Conservation (phyloP, 1,284 basidiomycete genomes). For the Tilletia indica region DNA sequence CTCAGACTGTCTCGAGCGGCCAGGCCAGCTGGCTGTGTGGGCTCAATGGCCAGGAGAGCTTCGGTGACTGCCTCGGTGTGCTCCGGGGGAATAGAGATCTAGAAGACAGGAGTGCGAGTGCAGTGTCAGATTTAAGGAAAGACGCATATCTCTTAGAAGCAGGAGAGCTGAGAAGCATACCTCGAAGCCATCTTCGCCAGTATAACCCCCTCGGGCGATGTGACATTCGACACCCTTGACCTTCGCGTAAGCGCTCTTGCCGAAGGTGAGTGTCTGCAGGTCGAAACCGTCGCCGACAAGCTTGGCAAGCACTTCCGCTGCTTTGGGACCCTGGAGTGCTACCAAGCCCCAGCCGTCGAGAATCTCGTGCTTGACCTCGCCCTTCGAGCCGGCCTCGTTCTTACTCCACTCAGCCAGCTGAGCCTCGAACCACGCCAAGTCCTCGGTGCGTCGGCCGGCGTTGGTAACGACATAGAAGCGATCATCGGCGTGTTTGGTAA, state of each 20-base stretch:
- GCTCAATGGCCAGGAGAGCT: constrained; percentile 64
- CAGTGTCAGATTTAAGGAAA: not conserved
- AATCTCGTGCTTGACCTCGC: constrained; percentile 73
- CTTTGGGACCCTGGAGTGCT: constrained; percentile 85
- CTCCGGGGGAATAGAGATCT: constrained; percentile 79
- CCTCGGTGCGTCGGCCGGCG: constrained; percentile 78
- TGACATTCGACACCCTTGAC: constrained; percentile 70
- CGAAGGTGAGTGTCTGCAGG: constrained; percentile 59
- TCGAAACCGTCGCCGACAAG: constrained; percentile 64
- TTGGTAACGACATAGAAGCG: constrained; percentile 96
- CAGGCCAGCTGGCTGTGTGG: constrained; percentile 81
- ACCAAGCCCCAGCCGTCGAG: constrained; percentile 83
- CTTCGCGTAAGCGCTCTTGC: constrained; percentile 57
- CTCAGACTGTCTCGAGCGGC: constrained; percentile 90
- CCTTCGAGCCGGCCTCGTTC: constrained; percentile 44
- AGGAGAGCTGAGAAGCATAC: constrained; percentile 56
- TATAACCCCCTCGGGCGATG: constrained; percentile 94
- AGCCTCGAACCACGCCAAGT: constrained; percentile 74
- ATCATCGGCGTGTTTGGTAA: constrained; percentile 58
- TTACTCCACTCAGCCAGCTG: constrained; percentile 60
- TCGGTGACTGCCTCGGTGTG: constrained; percentile 72
- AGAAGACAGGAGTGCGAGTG: not conserved
- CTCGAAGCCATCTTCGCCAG: constrained; percentile 98
- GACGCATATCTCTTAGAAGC: constrained; percentile 2
- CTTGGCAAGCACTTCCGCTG: constrained; percentile 73